Conservation (phyloP, 2,329 filamentous ascomycete species). For the Sclerotiophoma versabilis region DNA sequence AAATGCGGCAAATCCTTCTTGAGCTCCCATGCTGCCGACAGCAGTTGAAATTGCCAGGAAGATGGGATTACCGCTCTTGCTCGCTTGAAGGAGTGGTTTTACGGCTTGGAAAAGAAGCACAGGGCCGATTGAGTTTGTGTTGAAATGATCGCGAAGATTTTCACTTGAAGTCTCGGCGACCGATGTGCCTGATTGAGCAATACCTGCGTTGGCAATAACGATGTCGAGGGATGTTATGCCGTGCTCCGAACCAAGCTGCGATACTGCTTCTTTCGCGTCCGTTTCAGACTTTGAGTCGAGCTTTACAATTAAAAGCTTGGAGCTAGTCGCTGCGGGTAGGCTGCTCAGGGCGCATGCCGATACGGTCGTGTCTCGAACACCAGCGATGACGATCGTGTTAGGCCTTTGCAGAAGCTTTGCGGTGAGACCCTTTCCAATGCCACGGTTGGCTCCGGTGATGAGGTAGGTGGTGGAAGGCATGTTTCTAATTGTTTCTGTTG, state of each 20-base stretch:
- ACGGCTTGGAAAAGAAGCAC: neutral
- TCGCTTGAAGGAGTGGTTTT: neutral
- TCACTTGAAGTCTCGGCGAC: neutral
- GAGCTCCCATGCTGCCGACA: neutral
- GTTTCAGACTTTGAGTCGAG: neutral
- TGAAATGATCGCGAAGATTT: neutral
- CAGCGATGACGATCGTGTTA: neutral
- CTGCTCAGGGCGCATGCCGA: neutral
- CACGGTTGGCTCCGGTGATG: neutral
- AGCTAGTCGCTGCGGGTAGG: neutral
- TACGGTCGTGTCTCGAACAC: neutral
- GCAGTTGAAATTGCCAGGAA: neutral
- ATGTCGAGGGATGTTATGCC: neutral
- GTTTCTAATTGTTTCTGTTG: neutral
- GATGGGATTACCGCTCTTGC: neutral
- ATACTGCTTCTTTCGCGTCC: slow-evolving; percentile 1
- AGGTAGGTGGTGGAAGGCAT: neutral
- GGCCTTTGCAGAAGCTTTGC: neutral
- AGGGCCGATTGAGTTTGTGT: neutral
- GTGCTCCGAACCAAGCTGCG: neutral
- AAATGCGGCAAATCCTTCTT: neutral
- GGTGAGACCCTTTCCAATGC: neutral
- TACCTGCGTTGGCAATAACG: neutral
- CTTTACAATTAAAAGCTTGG: neutral
- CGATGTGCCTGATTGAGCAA: neutral